Evolutionary conservation across 108 stramenopile species (phyloP).

Genomic region (Cyclotella choctawhatcheeana): DNA sequence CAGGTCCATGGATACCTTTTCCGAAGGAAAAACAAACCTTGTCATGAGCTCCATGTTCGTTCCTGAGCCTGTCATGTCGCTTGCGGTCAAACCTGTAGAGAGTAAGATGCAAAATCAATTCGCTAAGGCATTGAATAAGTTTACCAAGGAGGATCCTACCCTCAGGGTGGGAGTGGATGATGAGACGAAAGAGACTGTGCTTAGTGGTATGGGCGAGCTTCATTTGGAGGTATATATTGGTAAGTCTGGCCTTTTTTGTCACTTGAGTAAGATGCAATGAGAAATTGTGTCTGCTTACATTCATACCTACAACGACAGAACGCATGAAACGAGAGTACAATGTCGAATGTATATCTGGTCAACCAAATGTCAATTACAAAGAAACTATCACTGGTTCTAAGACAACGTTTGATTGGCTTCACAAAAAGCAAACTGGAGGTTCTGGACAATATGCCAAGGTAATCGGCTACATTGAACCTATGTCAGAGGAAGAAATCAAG

Average conservation of each 20-base stretch:
- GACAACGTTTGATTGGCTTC: conserved; percentile 93
- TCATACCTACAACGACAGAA: too few relatives aligned
- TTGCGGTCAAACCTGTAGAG: conserved; percentile 94
- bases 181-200: conserved; percentile 96
- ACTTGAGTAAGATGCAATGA: too few relatives aligned
- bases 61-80: conserved; percentile 98
- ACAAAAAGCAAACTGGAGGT: conserved; percentile 99
- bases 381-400: conserved; percentile 92
- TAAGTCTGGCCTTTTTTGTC: too few relatives aligned
- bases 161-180: conserved; percentile 91
- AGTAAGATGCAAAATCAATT: conserved; percentile 83
- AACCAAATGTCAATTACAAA: conserved; percentile 98
- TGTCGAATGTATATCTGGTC: conserved; percentile 91
- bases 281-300: too few relatives aligned
- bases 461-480: conserved; percentile 95
- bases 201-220: conserved; percentile 99
- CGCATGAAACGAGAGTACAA: conserved; percentile 98
- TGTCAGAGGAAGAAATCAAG: conserved; percentile 85
- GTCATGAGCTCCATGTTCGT: conserved; percentile 98
- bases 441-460: conserved; percentile 98
- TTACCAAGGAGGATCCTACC: conserved; percentile 99
- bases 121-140: conserved; percentile 94
- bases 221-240: conserved; percentile 99
- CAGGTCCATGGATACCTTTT: conserved; percentile 98
- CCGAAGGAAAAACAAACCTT: conserved; percentile 84